These are phyloP conservation scores for Perilla frutescens DNA, from an alignment of 257 asterid genomes.

Conservation along the genomic window DNA sequence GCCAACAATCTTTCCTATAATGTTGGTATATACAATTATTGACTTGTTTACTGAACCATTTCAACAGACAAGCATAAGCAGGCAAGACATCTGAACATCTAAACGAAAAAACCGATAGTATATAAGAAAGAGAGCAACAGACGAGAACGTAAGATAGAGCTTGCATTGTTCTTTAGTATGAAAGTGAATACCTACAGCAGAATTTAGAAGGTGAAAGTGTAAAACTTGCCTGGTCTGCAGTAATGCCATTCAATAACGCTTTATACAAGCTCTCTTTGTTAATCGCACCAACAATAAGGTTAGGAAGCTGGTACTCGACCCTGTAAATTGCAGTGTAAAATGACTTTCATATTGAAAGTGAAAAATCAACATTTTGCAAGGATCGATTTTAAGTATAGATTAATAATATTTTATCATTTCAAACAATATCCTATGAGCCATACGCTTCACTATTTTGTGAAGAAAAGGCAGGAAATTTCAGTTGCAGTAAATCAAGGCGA, in stretches of 20 bases:
- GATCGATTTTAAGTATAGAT: not conserved
- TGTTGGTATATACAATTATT: not conserved
- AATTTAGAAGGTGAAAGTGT: not conserved
- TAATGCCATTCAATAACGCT: constrained; percentile 88
- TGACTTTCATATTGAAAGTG: constrained; percentile 13
- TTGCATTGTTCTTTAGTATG: not conserved
- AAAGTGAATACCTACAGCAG: constrained; percentile 1
- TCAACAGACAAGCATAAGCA: not conserved
- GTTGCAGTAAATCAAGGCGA: not conserved
- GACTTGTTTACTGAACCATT: constrained; percentile 1
- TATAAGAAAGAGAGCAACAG: not conserved
- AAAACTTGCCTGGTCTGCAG: constrained; percentile 78
- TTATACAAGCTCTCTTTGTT: constrained; percentile 92
- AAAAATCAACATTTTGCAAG: not conserved
- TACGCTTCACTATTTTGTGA: not conserved
- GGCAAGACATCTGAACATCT: constrained; percentile 7
- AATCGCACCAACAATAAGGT: constrained; percentile 93
- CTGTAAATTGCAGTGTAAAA: constrained; percentile 54
- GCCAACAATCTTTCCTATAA: not conserved
- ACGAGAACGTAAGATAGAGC: constrained; percentile 4
- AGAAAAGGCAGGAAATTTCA: not conserved
- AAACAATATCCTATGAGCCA: not conserved
- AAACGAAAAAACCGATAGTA: not conserved
- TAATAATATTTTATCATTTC: not conserved
- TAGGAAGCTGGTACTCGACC: constrained; percentile 96